Evolutionary conservation across 2,329 filamentous ascomycete genomes (phyloP).

Genomic region (Pochonia chlamydosporia): DNA sequence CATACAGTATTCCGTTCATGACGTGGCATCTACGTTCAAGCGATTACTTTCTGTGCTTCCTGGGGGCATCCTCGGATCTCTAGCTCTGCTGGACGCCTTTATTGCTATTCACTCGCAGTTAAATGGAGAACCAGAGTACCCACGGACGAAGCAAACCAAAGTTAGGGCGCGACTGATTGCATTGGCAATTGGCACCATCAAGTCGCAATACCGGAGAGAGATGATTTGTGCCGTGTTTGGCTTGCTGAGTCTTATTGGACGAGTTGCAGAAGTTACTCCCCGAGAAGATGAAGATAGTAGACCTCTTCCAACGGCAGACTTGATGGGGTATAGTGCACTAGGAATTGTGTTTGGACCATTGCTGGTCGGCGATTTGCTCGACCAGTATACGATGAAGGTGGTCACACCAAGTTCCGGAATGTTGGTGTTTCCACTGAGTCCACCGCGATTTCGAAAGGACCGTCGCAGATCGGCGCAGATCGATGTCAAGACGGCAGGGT

Average conservation of each 20-base stretch:
- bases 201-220: slow-evolving; percentile 54
- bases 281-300: slow-evolving; percentile 46
- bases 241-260: slow-evolving; percentile 55
- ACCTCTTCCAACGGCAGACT: slow-evolving; percentile 47
- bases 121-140: slow-evolving; percentile 43
- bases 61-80: slow-evolving; percentile 59
- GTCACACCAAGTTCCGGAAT: slow-evolving; percentile 35
- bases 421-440: slow-evolving; percentile 35
- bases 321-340: slow-evolving; percentile 60
- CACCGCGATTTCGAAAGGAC: slow-evolving; percentile 31
- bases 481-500: slow-evolving; percentile 7
- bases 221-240: slow-evolving; percentile 64
- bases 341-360: slow-evolving; percentile 62
- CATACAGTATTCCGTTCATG: slow-evolving; percentile 54
- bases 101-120: slow-evolving; percentile 55
- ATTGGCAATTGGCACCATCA: slow-evolving; percentile 53
- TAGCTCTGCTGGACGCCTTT: slow-evolving; percentile 55
- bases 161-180: slow-evolving; percentile 61
- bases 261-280: slow-evolving; percentile 46
- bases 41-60: slow-evolving; percentile 56
- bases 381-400: slow-evolving; percentile 43
- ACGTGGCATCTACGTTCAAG: slow-evolving; percentile 64
- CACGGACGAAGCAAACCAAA: slow-evolving; percentile 47
- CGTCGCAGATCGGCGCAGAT: slow-evolving; percentile 15
- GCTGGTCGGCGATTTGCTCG: slow-evolving; percentile 51